Evolutionary conservation across 2,329 filamentous ascomycete genomes (phyloP).

Genomic region (Fusarium drepaniforme): DNA sequence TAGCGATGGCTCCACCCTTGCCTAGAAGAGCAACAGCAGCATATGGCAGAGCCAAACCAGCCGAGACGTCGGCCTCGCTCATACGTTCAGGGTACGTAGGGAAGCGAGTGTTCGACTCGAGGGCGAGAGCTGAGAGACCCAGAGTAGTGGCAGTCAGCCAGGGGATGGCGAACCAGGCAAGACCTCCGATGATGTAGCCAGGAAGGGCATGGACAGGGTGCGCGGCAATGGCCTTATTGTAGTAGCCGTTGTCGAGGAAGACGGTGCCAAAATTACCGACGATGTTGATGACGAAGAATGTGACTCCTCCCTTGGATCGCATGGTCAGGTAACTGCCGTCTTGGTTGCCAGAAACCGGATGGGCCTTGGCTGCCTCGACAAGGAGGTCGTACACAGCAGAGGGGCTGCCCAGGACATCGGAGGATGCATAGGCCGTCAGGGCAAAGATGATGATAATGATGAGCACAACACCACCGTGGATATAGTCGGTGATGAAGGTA

Average conservation of each 20-base stretch:
- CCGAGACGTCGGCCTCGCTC: constrained; percentile 78
- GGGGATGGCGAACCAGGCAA: constrained; percentile 92
- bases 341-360: constrained; percentile 84
- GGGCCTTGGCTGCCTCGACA: constrained; percentile 72
- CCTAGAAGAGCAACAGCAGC: constrained; percentile 86
- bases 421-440: constrained; percentile 83
- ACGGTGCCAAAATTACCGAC: constrained; percentile 87
- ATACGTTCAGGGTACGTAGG: constrained; percentile 81
- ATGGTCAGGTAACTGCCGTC: constrained; percentile 89
- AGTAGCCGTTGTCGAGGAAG: constrained; percentile 91
- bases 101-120: constrained; percentile 80
- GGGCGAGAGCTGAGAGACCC: constrained; percentile 82
- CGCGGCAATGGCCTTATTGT: constrained; percentile 94
- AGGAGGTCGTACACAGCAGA: constrained; percentile 82
- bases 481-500: constrained; percentile 86
- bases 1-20: constrained; percentile 82
- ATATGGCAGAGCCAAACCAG: constrained; percentile 85
- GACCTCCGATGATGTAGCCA: constrained; percentile 88
- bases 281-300: constrained; percentile 91
- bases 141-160: constrained; percentile 92
- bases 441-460: constrained; percentile 89
- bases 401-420: constrained; percentile 78
- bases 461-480: constrained; percentile 84
- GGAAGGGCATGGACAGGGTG: constrained; percentile 86
- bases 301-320: constrained; percentile 75